A percentile compares a stretch with the other conserved stretches of the same genome.
phyloP scores from a whole-genome alignment of 2,329 filamentous ascomycete species.

The Alternaria hordeiaustralica region DNA sequence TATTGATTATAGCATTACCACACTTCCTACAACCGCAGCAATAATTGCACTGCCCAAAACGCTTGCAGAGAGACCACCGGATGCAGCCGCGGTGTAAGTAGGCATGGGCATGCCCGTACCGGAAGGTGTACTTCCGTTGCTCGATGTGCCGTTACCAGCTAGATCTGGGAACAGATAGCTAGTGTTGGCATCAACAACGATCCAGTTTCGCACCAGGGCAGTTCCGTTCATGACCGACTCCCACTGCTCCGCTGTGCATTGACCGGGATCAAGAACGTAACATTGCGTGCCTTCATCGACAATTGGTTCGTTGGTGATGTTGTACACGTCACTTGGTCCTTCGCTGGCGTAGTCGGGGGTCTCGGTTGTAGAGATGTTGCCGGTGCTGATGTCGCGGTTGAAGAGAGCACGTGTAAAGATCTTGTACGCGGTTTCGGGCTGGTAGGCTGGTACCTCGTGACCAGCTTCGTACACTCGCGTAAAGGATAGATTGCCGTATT shows the following conservation, averaged over 20 bases:
- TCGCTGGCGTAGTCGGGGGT: conserved; percentile 48
- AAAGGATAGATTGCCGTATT: conserved; percentile 72
- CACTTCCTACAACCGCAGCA: conserved; percentile 11
- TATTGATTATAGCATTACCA: conserved; percentile 12
- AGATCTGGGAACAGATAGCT: conserved; percentile 39
- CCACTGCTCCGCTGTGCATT: conserved; percentile 43
- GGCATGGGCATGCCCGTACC: not conserved
- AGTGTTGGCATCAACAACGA: conserved; percentile 44
- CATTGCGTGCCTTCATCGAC: conserved; percentile 47
- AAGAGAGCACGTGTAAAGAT: conserved; percentile 61
- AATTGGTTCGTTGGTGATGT: conserved; percentile 56
- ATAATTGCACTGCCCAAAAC: conserved; percentile 12
- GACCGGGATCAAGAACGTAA: conserved; percentile 38
- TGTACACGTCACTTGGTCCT: conserved; percentile 50
- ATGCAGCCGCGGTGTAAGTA: conserved; percentile 14
- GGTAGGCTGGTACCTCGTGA: conserved; percentile 58
- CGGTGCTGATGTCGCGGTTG: conserved; percentile 62
- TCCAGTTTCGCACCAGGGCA: conserved; percentile 43
- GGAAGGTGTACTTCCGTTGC: conserved; percentile 8
- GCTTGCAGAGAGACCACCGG: conserved; percentile 2
- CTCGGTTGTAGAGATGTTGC: conserved; percentile 50
- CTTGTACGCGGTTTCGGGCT: conserved; percentile 58
- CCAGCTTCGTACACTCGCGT: conserved; percentile 60
- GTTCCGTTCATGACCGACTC: conserved; percentile 40
- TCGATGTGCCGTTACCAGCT: conserved; percentile 18